A percentile compares a stretch with the other conserved stretches of the same genome.
These are phyloP conservation scores for Cystobasidium ongulense DNA, from an alignment of 768 basidiomycete species.

Conservation along the genomic window DNA sequence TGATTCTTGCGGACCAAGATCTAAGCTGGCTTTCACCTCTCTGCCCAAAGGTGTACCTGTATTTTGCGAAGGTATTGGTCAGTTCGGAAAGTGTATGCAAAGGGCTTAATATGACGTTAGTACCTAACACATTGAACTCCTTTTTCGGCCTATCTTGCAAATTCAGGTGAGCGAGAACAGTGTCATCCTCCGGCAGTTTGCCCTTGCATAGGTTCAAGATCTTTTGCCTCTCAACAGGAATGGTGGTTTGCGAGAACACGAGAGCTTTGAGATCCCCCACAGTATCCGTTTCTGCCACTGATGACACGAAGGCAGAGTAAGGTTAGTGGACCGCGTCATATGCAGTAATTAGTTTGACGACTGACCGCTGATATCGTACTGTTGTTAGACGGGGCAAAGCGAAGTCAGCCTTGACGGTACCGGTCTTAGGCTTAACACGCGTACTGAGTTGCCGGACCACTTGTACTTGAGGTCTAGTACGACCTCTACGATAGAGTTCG, in stretches of 20 bases:
- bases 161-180: conserved; percentile 48
- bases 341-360: not conserved
- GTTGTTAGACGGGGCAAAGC: too few species aligned
- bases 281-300: conserved; percentile 33
- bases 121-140: conserved; percentile 25
- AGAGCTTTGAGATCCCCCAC: conserved; percentile 69
- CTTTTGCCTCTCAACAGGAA: conserved; percentile 78
- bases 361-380: conserved; percentile 1
- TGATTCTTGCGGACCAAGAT: conserved; percentile 4
- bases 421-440: too few species aligned
- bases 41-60: conserved; percentile 24
- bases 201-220: conserved; percentile 75
- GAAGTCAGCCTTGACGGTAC: too few species aligned
- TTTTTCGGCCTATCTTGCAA: conserved; percentile 11
- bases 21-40: conserved; percentile 18
- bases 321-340: not conserved
- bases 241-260: conserved; percentile 62
- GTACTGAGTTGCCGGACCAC: conserved; percentile 19
- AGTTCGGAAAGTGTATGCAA: too few species aligned
- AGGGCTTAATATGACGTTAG: not conserved
- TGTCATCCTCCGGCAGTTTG: conserved; percentile 68
- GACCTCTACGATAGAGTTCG: conserved; percentile 15
- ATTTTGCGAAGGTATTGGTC: too few species aligned
- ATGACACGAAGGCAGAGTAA: not conserved
- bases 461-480: conserved; percentile 22